Percentiles rank a stretch among this genome's conserved stretches.
Evolutionary conservation across 169 alveolate species (phyloP).

Genomic region (Theileria parva): DNA sequence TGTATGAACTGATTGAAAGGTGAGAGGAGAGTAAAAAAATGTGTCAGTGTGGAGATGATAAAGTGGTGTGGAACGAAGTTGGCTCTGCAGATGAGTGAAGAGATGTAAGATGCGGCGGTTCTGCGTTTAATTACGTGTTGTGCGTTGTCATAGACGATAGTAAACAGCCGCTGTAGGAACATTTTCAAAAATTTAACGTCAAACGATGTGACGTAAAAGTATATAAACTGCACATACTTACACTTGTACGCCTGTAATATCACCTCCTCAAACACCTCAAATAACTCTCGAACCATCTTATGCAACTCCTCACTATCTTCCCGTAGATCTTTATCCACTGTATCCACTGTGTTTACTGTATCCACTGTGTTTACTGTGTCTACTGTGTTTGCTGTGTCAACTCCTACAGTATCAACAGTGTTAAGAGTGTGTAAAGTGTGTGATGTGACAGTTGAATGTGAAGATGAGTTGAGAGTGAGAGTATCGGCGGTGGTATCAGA

Average conservation of each 20-base stretch:
- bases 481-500: not conserved
- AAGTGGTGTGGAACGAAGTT: conserved; percentile 18
- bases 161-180: conserved; percentile 58
- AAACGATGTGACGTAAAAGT: conserved; percentile 41
- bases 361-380: too few species aligned
- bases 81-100: conserved; percentile 55
- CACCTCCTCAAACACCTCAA: conserved; percentile 53
- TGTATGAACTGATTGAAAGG: conserved; percentile 27
- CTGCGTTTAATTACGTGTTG: conserved; percentile 34
- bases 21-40: conserved; percentile 41
- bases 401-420: too few species aligned
- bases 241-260: conserved; percentile 64
- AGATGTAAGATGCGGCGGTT: conserved; percentile 47
- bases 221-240: conserved; percentile 63
- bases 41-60: conserved; percentile 36
- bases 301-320: conserved; percentile 8
- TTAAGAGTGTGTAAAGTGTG: too few species aligned
- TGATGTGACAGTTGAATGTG: too few species aligned
- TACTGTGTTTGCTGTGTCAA: too few species aligned
- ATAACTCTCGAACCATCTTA: conserved; percentile 44
- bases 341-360: too few species aligned
- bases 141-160: conserved; percentile 51
- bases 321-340: too few species aligned
- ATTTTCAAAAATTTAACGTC: conserved; percentile 34
- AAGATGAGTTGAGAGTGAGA: not conserved